Percentiles rank a stretch among this genome's conserved stretches.
phyloP scores from a whole-genome alignment of 768 basidiomycete species.

The Suillus sp. region DNA sequence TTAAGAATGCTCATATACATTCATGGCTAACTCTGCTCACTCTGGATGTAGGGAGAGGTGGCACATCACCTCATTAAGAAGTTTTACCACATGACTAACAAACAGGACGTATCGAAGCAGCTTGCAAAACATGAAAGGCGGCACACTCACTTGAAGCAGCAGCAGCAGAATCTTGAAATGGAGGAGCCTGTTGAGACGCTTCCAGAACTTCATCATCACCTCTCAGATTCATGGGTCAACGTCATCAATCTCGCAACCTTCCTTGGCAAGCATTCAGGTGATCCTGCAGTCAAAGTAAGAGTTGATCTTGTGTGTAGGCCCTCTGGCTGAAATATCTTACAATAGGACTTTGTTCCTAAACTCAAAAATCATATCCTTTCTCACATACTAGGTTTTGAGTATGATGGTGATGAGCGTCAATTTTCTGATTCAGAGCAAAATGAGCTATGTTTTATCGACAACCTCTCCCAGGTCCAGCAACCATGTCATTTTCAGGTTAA shows the following conservation, averaged over 20 bases:
- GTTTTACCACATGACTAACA: too few species aligned
- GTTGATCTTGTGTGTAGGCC: too few species aligned
- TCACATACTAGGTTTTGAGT: too few species aligned
- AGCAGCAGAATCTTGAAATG: neutral
- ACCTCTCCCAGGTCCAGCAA: conserved; percentile 11
- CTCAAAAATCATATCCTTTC: too few species aligned
- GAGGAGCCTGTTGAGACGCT: neutral
- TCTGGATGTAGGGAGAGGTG: too few species aligned
- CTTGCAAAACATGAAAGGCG: conserved; percentile 15
- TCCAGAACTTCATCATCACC: conserved; percentile 8
- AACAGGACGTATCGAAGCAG: too few species aligned
- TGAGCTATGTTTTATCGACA: conserved; percentile 13
- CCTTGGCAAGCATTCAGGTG: neutral
- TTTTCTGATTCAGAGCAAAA: conserved; percentile 17
- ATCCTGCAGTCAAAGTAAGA: conserved; percentile 16
- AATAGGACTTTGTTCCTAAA: too few species aligned
- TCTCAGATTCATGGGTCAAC: conserved; percentile 5
- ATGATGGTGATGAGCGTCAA: conserved; percentile 15
- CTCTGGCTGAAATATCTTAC: too few species aligned
- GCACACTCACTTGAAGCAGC: conserved; percentile 9
- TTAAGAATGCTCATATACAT: too few species aligned
- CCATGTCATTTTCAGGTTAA: conserved; percentile 14
- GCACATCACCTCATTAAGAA: too few species aligned
- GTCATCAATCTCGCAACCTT: conserved; percentile 7
- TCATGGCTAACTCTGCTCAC: too few species aligned